phyloP scores from a whole-genome alignment of 345 rosid genomes.

The Eucalyptus pauciflora region DNA sequence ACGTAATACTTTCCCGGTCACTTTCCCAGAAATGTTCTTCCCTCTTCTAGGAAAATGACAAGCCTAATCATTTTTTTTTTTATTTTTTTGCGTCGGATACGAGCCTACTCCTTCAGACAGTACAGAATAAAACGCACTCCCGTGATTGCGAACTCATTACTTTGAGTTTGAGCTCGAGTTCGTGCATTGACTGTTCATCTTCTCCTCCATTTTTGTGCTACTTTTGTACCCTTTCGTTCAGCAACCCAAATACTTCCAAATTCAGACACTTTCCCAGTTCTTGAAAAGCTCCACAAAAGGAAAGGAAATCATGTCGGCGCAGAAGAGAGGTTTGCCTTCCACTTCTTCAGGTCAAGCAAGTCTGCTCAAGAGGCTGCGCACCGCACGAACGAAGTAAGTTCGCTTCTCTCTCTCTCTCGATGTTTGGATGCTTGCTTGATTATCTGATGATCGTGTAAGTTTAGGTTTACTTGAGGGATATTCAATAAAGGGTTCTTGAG shows the following conservation, averaged over 20 bases:
- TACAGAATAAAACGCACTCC: not conserved
- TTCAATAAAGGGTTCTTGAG: not conserved
- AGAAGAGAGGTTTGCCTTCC: not conserved
- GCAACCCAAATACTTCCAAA: not conserved
- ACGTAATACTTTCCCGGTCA: not conserved
- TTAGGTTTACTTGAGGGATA: not conserved
- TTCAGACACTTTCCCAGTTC: not conserved
- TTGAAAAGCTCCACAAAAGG: not conserved
- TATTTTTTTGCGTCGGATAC: not conserved
- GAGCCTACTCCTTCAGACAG: not conserved
- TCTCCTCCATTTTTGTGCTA: not conserved
- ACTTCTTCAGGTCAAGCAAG: not conserved
- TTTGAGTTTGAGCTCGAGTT: not conserved
- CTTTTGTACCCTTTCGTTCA: not conserved
- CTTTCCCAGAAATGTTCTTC: too few relatives aligned
- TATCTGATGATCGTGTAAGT: not conserved
- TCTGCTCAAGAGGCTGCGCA: not conserved
- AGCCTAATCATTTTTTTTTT: not conserved
- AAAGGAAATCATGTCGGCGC: not conserved
- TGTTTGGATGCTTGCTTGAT: not conserved
- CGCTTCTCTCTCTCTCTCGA: not conserved
- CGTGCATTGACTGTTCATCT: not conserved
- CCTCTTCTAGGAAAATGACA: not conserved
- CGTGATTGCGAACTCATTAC: not conserved
- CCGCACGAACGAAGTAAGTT: not conserved